These are phyloP conservation scores for Canariomyces notabilis DNA, from an alignment of 2,329 filamentous ascomycete species.

Conservation along the genomic window DNA sequence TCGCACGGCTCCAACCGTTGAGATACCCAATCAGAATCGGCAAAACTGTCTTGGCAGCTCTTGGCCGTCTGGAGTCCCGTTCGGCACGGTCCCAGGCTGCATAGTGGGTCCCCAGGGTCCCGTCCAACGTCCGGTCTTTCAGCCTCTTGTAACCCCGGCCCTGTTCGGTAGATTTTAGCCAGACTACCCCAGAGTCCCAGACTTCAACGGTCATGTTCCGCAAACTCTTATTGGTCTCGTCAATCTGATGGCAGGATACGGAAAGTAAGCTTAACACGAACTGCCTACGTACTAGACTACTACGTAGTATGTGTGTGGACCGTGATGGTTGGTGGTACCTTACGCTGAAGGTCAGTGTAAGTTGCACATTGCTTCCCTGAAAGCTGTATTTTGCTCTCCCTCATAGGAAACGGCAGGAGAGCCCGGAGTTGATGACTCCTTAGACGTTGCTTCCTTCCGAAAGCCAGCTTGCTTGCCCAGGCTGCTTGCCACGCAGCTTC, in stretches of 20 bases:
- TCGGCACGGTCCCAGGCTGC: background rate
- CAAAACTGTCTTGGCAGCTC: conserved; percentile 8
- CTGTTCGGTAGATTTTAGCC: conserved; percentile 10
- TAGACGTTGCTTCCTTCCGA: too few species aligned
- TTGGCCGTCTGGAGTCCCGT: conserved; percentile 4
- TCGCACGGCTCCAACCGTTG: conserved; percentile 8
- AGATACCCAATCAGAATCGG: conserved; percentile 2
- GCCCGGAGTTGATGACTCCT: too few species aligned
- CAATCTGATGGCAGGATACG: conserved; percentile 10
- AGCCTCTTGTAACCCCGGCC: background rate
- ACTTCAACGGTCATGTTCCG: background rate
- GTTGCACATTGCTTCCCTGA: too few species aligned
- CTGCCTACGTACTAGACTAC: background rate
- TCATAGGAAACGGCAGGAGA: too few species aligned
- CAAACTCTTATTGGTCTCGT: background rate
- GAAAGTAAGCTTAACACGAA: conserved; percentile 9
- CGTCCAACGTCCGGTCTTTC: background rate
- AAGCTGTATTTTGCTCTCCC: too few species aligned
- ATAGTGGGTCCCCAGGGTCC: too few species aligned
- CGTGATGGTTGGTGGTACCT: too few species aligned
- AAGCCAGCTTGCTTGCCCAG: too few species aligned
- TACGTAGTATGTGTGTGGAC: too few species aligned
- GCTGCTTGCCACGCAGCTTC: background rate
- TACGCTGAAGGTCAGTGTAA: too few species aligned
- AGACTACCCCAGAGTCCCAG: background rate